These are phyloP conservation scores for Wickerhamia fluorescens DNA, from an alignment of 805 yeast species.

Conservation along the genomic window DNA sequence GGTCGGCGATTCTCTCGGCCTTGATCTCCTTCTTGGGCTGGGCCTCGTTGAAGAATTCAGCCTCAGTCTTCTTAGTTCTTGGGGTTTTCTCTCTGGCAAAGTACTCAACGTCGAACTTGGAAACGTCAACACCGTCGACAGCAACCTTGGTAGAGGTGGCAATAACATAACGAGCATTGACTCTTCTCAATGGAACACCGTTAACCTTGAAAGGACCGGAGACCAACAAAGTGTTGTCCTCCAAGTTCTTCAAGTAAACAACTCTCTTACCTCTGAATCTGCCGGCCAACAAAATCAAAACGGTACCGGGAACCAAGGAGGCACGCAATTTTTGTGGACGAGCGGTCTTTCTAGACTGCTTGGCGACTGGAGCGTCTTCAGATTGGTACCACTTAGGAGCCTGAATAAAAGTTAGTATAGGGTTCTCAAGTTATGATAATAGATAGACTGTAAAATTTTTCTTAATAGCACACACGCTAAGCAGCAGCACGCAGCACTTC, in stretches of 20 bases:
- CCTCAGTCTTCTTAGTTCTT: constrained; percentile 80
- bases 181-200: constrained; percentile 99
- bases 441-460: no score
- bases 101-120: constrained; percentile 90
- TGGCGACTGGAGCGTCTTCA: constrained; percentile 82
- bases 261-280: constrained; percentile 99
- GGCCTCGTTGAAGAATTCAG: constrained; percentile 80
- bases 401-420: constrained; percentile 24
- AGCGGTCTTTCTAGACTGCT: constrained; percentile 82
- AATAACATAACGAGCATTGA: constrained; percentile 96
- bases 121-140: constrained; percentile 72
- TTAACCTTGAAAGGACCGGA: constrained; percentile 99
- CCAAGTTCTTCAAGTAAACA: constrained; percentile 92
- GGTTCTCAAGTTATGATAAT: neutral
- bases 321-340: constrained; percentile 95
- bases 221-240: constrained; percentile 95
- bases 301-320: constrained; percentile 96
- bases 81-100: constrained; percentile 91
- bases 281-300: constrained; percentile 94
- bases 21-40: constrained; percentile 77
- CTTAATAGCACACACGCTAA: neutral
- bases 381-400: constrained; percentile 95
- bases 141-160: constrained; percentile 94
- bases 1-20: constrained; percentile 94
- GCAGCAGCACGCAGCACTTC: neutral